Evolutionary conservation across 495 filamentous ascomycete genomes (phyloP).

Genomic region (Hamigera avellanea): DNA sequence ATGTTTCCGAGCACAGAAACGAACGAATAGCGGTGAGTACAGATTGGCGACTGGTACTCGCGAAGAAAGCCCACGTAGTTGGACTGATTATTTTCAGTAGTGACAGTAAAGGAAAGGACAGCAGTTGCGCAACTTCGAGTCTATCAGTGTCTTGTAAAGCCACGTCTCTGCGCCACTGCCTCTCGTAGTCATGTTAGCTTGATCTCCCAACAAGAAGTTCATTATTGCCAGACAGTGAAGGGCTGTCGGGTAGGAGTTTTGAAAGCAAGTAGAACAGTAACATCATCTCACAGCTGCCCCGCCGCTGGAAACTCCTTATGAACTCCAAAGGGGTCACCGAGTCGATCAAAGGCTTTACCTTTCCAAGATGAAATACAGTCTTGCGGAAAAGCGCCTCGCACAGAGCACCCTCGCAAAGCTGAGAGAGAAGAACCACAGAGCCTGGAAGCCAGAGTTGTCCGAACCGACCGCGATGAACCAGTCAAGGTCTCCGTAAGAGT

Average conservation of each 20-base stretch:
- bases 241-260: no score
- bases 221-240: neutral
- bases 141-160: conserved; percentile 4
- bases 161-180: conserved; percentile 18
- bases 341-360: conserved; percentile 24
- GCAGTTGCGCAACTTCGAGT: neutral
- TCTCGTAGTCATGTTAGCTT: conserved; percentile 22
- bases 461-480: conserved; percentile 38
- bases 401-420: conserved; percentile 16
- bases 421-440: conserved; percentile 10
- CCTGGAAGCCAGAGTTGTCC: conserved; percentile 25
- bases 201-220: conserved; percentile 1
- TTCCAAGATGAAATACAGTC: conserved; percentile 13
- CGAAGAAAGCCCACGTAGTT: no score
- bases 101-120: neutral
- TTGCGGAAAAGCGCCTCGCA: conserved; percentile 8
- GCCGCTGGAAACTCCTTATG: conserved; percentile 2
- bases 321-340: conserved; percentile 3
- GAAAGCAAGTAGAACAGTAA: neutral
- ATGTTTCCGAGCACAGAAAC: conserved; percentile 35
- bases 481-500: conserved; percentile 38
- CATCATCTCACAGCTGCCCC: conserved; percentile 1
- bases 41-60: conserved; percentile 38
- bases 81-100: neutral
- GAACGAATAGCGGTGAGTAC: conserved; percentile 55